Evolutionary conservation across 805 yeast genomes (phyloP).

Genomic region (Candida wancherniae): DNA sequence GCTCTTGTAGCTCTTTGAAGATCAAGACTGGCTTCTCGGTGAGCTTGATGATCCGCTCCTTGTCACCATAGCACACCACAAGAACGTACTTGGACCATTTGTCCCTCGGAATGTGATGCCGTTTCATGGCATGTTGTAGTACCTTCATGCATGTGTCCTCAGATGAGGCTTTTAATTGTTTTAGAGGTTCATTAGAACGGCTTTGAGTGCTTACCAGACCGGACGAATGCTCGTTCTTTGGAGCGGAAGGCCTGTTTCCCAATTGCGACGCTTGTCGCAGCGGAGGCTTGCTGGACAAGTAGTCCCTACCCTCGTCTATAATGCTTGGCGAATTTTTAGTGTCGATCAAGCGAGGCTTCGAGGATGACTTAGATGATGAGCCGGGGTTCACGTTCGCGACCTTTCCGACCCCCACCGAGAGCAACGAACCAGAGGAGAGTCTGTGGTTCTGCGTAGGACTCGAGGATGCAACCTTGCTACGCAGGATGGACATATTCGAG

Average conservation of each 20-base stretch:
- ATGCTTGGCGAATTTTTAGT: slow-evolving; percentile 7
- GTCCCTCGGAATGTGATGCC: slow-evolving; percentile 70
- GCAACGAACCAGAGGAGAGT: slow-evolving; percentile 33
- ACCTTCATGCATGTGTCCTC: slow-evolving; percentile 91
- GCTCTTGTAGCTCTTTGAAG: slow-evolving; percentile 78
- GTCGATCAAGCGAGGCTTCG: slow-evolving; percentile 15
- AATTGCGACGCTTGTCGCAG: slow-evolving; percentile 3
- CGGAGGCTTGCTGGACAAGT: slow-evolving; percentile 1
- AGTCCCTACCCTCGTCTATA: slow-evolving; percentile 6
- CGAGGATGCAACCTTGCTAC: slow-evolving; percentile 5
- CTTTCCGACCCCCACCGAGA: slow-evolving; percentile 42
- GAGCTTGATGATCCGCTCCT: slow-evolving; percentile 74
- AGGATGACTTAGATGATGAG: slow-evolving; percentile 6
- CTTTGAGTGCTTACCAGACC: slow-evolving; percentile 7
- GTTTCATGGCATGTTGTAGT: slow-evolving; percentile 79
- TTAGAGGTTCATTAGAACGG: slow-evolving; percentile 50
- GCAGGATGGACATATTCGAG: slow-evolving; percentile 3
- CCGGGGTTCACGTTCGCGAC: slow-evolving; percentile 18
- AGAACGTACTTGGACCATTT: slow-evolving; percentile 89
- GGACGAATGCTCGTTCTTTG: slow-evolving; percentile 10
- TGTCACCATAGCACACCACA: slow-evolving; percentile 86
- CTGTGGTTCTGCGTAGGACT: slow-evolving; percentile 27
- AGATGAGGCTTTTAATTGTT: slow-evolving; percentile 77
- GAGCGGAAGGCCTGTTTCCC: slow-evolving; percentile 2
- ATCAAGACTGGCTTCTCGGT: slow-evolving; percentile 86